Evolutionary conservation across 768 basidiomycete species (phyloP), one percentile per base, ranked within the genome.

Genomic region (Podaxis sp.): DNA sequence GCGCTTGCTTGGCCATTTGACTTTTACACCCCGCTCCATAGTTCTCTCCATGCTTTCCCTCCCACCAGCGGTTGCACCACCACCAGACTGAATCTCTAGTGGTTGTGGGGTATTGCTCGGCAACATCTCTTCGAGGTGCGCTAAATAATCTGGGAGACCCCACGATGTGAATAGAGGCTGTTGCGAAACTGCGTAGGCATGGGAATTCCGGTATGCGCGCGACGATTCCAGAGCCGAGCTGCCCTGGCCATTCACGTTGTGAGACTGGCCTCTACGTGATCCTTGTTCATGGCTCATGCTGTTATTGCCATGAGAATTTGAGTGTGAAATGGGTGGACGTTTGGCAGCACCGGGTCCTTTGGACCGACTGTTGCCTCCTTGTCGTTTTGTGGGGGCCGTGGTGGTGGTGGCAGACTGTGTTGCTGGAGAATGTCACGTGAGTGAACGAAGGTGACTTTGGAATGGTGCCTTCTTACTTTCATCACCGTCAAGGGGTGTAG

Each of bases 1-100:
- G 56, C 96, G 84, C 76, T 96, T 95, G 66, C 87, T 87, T 1
- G 96, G 96, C 90, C 93, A 99, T 69, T 93, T 90, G 62, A 97
- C 89, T 73, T 93, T 90, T 13, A 93, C 90, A 8, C 91, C 91
- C 52, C 91, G 80, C 71, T 93, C 89, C 72, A 83, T 80, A 8
- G 82, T 86, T 66, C 80, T 78, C 60, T 89, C 88, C n/a, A 80
- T 67, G 58, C 84, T 83, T 56, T 84, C 87, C 41, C 82, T 80
- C 44, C 82, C 76, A 1, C 73, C 69, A 51, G 75, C 76, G 8
- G 66, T 62, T 17, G 66, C 60, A 30, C 66, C 66, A 38, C 60
- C 68, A 13, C 79, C 82, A 17, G 81, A 80, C 62, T 85, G 85
- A 49, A 95, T 86, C 69, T 88, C 84, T 57, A 95, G 80, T 0